Evolutionary conservation across 768 basidiomycete genomes (phyloP).

Genomic region (Rhodotorula paludigena): DNA sequence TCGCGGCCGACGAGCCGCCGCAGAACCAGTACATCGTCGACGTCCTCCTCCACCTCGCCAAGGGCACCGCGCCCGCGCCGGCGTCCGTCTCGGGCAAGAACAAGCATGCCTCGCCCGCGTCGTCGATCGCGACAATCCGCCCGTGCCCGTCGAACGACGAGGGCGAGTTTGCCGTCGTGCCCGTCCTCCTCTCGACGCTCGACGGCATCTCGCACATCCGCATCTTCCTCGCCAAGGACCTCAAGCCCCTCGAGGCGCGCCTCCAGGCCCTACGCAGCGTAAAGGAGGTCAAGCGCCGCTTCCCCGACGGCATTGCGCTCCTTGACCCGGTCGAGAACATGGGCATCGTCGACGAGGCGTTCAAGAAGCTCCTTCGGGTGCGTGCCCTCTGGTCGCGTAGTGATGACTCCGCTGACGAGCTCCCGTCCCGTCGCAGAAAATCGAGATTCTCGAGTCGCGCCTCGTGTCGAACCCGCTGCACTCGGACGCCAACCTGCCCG

Average conservation of each 20-base stretch:
- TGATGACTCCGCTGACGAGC: not conserved
- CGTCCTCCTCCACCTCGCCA: constrained; percentile 73
- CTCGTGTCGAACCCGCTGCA: constrained; percentile 75
- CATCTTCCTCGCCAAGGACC: constrained; percentile 81
- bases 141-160: constrained; percentile 70
- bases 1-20: constrained; percentile 66
- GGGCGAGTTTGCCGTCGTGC: constrained; percentile 78
- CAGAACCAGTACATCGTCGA: constrained; percentile 89
- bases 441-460: constrained; percentile 78
- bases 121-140: constrained; percentile 57
- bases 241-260: constrained; percentile 67
- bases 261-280: constrained; percentile 87
- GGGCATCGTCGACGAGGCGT: constrained; percentile 91
- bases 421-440: constrained; percentile 64
- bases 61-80: constrained; percentile 59
- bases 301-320: constrained; percentile 76
- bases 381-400: constrained; percentile 1
- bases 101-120: constrained; percentile 54
- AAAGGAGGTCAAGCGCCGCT: constrained; percentile 80
- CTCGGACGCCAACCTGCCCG: constrained; percentile 68
- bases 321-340: constrained; percentile 91
- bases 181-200: constrained; percentile 78
- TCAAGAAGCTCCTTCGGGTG: constrained; percentile 78
- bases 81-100: constrained; percentile 50
- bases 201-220: constrained; percentile 81